These are phyloP conservation scores for Massariosphaeria phaeospora DNA, from an alignment of 495 filamentous ascomycete genomes.

Conservation along the genomic window DNA sequence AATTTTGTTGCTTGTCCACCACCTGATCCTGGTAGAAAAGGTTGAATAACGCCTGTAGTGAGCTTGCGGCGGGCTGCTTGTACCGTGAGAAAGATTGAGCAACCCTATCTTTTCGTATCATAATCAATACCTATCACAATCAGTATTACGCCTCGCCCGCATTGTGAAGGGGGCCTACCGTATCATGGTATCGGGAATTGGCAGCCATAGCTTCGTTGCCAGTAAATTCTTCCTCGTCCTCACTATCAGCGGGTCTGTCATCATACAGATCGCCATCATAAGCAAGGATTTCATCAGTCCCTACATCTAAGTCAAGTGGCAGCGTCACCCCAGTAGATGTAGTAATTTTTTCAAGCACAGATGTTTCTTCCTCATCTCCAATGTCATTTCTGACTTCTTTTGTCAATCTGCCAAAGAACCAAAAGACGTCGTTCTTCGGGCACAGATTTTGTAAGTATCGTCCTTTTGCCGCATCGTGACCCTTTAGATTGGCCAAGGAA, in stretches of 20 bases:
- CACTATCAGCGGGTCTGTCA: slow-evolving; percentile 37
- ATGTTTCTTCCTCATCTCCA: slow-evolving; percentile 22
- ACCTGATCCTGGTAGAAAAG: not conserved
- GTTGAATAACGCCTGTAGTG: not conserved
- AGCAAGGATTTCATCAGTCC: slow-evolving; percentile 37
- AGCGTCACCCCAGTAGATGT: not conserved
- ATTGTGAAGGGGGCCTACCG: slow-evolving; percentile 31
- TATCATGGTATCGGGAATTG: slow-evolving; percentile 38
- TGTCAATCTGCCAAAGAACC: slow-evolving; percentile 40
- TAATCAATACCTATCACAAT: not conserved
- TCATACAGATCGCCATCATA: slow-evolving; percentile 38
- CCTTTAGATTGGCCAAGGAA: slow-evolving; percentile 42
- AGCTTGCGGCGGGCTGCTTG: not conserved
- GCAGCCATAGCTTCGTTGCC: slow-evolving; percentile 37
- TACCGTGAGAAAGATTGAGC: not conserved
- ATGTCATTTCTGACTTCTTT: slow-evolving; percentile 18
- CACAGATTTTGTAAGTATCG: slow-evolving; percentile 38
- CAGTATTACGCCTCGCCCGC: not conserved
- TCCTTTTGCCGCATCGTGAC: slow-evolving; percentile 37
- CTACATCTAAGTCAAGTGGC: slow-evolving; percentile 23
- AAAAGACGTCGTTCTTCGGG: slow-evolving; percentile 34
- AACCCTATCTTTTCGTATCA: not conserved
- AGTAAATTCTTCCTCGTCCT: slow-evolving; percentile 41
- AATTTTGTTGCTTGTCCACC: no score
- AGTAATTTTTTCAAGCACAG: not conserved